Evolutionary conservation across 108 stramenopile species (phyloP).

Genomic region (Cylindrotheca fusiformis): DNA sequence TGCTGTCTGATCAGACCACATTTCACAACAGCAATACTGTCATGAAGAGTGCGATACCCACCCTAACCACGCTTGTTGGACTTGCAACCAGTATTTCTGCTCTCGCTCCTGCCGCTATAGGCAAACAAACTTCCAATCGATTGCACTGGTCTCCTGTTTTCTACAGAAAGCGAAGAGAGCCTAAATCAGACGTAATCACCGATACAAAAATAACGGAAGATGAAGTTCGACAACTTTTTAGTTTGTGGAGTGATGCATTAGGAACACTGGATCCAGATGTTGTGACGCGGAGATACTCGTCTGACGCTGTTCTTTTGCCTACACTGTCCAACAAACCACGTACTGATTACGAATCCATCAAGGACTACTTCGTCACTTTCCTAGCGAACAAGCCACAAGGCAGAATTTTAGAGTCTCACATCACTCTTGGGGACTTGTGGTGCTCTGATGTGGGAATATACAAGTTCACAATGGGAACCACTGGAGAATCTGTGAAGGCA

Average conservation of each 20-base stretch:
- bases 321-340: slow-evolving; percentile 55
- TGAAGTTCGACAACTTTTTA: slow-evolving; percentile 41
- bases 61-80: no score
- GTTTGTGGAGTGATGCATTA: slow-evolving; percentile 54
- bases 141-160: no score
- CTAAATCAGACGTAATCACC: no score
- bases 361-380: slow-evolving; percentile 49
- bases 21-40: no score
- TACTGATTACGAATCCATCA: no score
- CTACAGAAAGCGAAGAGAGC: no score
- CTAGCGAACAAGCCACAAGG: slow-evolving; percentile 52
- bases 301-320: slow-evolving; percentile 39
- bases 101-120: no score
- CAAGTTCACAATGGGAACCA: slow-evolving; percentile 57
- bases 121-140: no score
- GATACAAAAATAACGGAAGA: slow-evolving; percentile 31
- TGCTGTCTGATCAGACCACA: no score
- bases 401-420: slow-evolving; percentile 36
- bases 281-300: slow-evolving; percentile 45
- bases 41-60: no score
- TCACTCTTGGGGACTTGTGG: slow-evolving; percentile 44
- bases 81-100: no score
- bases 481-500: slow-evolving; percentile 48
- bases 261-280: slow-evolving; percentile 38
- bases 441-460: slow-evolving; percentile 51